Conservation (phyloP, 1,284 basidiomycete genomes). For the Pterula multifida region DNA sequence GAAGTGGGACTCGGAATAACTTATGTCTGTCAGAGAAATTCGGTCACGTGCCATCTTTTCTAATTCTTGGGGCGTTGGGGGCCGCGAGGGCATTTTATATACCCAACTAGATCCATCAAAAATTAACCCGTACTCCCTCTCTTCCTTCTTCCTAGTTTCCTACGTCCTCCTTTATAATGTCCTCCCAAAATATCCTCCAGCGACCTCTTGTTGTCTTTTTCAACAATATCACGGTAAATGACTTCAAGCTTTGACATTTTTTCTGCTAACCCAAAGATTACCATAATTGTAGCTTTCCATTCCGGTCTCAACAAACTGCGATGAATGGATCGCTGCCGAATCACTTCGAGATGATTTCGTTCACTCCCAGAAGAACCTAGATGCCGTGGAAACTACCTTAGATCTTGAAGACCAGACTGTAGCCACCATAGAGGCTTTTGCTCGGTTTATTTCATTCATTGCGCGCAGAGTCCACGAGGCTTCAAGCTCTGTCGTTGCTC, state of each 20-base stretch:
- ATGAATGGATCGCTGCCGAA: conserved; percentile 85
- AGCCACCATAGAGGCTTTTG: conserved; percentile 65
- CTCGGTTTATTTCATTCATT: conserved; percentile 70
- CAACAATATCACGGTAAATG: conserved; percentile 55
- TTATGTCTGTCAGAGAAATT: no score
- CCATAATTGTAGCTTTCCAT: conserved; percentile 52
- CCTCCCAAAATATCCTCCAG: neutral
- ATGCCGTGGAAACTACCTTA: conserved; percentile 36
- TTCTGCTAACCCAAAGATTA: neutral
- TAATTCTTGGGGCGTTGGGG: neutral
- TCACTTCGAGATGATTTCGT: conserved; percentile 79
- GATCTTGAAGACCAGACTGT: conserved; percentile 45
- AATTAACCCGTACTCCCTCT: neutral
- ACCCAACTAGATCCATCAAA: neutral
- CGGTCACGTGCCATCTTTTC: no score
- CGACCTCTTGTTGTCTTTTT: conserved; percentile 42
- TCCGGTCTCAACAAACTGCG: conserved; percentile 63
- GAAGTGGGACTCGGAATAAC: no score
- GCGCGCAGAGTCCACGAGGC: conserved; percentile 49
- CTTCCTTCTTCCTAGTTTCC: conserved; percentile 22
- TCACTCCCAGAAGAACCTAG: conserved; percentile 46
- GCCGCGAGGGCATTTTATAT: neutral
- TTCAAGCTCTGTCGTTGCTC: conserved; percentile 38
- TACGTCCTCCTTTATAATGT: conserved; percentile 35
- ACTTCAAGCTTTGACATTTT: conserved; percentile 12